Base-by-base conservation (phyloP, 805 yeast species). In the Yarrowia sp. region DNA sequence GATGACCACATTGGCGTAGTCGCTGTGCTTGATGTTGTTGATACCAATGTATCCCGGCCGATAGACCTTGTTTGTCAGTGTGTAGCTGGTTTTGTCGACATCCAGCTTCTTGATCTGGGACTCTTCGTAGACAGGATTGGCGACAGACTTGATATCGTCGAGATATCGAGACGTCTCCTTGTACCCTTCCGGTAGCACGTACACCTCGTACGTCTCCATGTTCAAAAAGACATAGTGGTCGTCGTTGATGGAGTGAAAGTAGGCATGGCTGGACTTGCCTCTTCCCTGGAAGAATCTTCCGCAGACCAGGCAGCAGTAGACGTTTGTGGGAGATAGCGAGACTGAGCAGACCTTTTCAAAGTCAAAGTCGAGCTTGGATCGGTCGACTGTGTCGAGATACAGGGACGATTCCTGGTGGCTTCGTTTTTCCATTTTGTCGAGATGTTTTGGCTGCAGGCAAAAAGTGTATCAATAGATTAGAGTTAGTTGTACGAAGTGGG, bases 211-310 rank as follows among this genome's bases (percentile, higher is more conserved):
- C 1, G 79, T 80, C 13, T 70, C 68, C 61, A 88, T 75, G 68
- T 81, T 85, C 55, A 88, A 76, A 68, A 75, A 88, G 1, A 87
- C 79, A 69, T 83, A 88, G 68, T 86, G 92, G 66, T 80, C 78
- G 4, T 77, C 81, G 63, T 84, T 79, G 18, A 88, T 76, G 1
- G 90, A 80, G 70, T 89, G 96, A 14, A 76, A 69, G 67, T 83
- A 86, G 0, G 92, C 91, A 21, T 84, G 84, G 0, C 92, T 82
- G n/a, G 80, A 70, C 62, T 72, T 75, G 1, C 84, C 80, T 22
- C 90, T 77, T 0, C 96, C 96, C 66, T 84, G 86, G 60, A 83
- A 80, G 72, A 83, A 89, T 67, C 81, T 84, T 32, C 92, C 93
- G 73, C 96, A 89, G 0, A 79, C 79, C 19, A 89, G 73, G 69